These are phyloP conservation scores for Fonsecaea nubica DNA, from an alignment of 2,329 filamentous ascomycete species.

Conservation along the genomic window DNA sequence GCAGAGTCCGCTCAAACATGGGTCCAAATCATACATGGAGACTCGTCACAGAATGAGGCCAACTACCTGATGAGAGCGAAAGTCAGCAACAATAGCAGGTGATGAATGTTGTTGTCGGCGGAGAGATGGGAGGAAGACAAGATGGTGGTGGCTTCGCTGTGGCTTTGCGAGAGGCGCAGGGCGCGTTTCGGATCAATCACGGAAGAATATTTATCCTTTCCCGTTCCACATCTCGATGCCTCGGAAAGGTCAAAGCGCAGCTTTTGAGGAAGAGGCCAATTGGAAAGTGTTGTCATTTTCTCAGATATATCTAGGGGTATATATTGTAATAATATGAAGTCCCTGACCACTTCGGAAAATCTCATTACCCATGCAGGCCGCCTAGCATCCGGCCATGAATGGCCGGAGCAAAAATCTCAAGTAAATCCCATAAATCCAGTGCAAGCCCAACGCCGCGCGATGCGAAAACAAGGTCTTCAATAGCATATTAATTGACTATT, in stretches of 20 bases:
- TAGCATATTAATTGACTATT: conserved; percentile 12
- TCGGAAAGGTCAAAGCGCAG: background rate
- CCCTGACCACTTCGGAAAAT: background rate
- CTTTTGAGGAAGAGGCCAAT: background rate
- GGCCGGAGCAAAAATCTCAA: background rate
- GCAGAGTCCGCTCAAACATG: background rate
- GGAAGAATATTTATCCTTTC: background rate
- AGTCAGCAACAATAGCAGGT: too few species aligned
- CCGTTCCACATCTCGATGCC: background rate
- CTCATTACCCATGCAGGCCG: background rate
- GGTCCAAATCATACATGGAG: too few species aligned
- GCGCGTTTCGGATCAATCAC: background rate
- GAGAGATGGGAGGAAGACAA: background rate
- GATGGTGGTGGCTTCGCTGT: too few species aligned
- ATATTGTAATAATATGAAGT: background rate
- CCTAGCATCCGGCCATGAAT: background rate
- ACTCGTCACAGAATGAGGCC: too few species aligned
- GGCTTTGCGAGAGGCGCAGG: background rate
- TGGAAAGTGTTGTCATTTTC: background rate
- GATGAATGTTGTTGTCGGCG: too few species aligned
- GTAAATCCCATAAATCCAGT: background rate
- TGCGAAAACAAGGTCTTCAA: conserved; percentile 2
- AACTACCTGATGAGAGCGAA: too few species aligned
- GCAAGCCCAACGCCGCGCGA: conserved; percentile 11
- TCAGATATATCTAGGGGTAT: background rate